These are phyloP conservation scores for Musa itinerans DNA, from an alignment of 176 grass and related monocot genomes.

Conservation along the genomic window DNA sequence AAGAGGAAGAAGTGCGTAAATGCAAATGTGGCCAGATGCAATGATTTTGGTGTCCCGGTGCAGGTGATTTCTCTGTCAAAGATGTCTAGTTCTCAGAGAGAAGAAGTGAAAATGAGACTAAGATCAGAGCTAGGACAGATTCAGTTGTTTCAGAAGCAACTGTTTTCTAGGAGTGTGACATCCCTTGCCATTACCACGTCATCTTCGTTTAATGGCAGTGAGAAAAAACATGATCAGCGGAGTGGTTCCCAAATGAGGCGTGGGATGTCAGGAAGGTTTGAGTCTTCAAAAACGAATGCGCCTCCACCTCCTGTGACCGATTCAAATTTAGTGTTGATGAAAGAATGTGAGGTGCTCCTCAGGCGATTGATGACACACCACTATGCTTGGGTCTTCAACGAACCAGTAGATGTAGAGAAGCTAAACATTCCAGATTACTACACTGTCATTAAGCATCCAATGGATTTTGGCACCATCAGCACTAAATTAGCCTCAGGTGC, in stretches of 20 bases:
- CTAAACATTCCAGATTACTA: constrained; percentile 91
- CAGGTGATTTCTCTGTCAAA: constrained; percentile 49
- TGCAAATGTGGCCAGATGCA: constrained; percentile 42
- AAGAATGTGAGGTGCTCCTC: constrained; percentile 66
- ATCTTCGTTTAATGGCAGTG: constrained; percentile 24
- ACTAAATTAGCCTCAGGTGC: constrained; percentile 44
- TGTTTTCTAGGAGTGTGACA: constrained; percentile 7
- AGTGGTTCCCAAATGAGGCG: constrained; percentile 33
- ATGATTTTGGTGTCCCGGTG: constrained; percentile 43
- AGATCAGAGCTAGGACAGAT: constrained; percentile 49
- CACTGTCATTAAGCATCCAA: constrained; percentile 75
- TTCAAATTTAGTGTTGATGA: constrained; percentile 34
- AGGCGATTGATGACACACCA: constrained; percentile 90
- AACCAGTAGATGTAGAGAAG: constrained; percentile 66
- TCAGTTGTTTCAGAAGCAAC: constrained; percentile 44
- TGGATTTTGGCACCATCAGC: constrained; percentile 80
- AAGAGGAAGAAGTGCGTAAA: constrained; percentile 95
- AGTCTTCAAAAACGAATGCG: constrained; percentile 24
- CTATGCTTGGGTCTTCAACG: constrained; percentile 59
- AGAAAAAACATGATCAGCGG: constrained; percentile 30
- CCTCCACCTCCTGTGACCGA: background rate
- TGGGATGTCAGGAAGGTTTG: constrained; percentile 43
- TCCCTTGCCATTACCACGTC: constrained; percentile 29
- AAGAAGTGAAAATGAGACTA: constrained; percentile 53
- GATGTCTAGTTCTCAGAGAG: constrained; percentile 53